Evolutionary conservation across 2,329 filamentous ascomycete genomes (phyloP).

Genomic region (Ramichloridium luteum): DNA sequence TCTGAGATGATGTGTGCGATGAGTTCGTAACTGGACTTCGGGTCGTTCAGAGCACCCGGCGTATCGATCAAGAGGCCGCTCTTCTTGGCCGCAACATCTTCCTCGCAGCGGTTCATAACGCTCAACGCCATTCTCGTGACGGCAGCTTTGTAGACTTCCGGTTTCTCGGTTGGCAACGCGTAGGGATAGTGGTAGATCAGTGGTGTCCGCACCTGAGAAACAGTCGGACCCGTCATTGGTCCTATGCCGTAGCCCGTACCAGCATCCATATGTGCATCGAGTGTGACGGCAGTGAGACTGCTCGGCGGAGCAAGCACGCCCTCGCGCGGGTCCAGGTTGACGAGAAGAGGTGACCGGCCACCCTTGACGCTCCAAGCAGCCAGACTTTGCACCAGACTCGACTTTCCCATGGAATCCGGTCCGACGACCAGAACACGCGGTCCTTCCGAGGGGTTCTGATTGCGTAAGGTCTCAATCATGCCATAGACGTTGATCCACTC

Average conservation of each 20-base stretch:
- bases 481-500: slow-evolving; percentile 79
- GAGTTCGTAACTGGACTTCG: slow-evolving; percentile 57
- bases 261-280: slow-evolving; percentile 76
- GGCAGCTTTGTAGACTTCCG: slow-evolving; percentile 57
- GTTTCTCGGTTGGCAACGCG: slow-evolving; percentile 58
- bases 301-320: slow-evolving; percentile 47
- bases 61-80: slow-evolving; percentile 81
- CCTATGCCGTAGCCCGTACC: slow-evolving; percentile 75
- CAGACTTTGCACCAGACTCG: slow-evolving; percentile 38
- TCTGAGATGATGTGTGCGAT: slow-evolving; percentile 68
- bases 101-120: slow-evolving; percentile 62
- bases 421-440: slow-evolving; percentile 81
- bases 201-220: slow-evolving; percentile 81
- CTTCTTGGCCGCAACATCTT: slow-evolving; percentile 57
- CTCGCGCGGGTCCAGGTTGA: slow-evolving; percentile 76
- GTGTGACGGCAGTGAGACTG: slow-evolving; percentile 73
- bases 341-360: slow-evolving; percentile 65
- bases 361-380: slow-evolving; percentile 70
- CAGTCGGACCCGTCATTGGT: slow-evolving; percentile 79
- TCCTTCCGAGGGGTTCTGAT: slow-evolving; percentile 28
- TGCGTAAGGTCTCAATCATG: slow-evolving; percentile 62
- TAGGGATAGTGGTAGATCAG: slow-evolving; percentile 82
- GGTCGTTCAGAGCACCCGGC: slow-evolving; percentile 54
- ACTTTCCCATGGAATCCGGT: slow-evolving; percentile 63
- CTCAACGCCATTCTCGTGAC: slow-evolving; percentile 66